These are phyloP conservation scores for Ophiocordyceps camponoti-saundersi DNA, from an alignment of 2,329 filamentous ascomycete genomes.

Conservation along the genomic window DNA sequence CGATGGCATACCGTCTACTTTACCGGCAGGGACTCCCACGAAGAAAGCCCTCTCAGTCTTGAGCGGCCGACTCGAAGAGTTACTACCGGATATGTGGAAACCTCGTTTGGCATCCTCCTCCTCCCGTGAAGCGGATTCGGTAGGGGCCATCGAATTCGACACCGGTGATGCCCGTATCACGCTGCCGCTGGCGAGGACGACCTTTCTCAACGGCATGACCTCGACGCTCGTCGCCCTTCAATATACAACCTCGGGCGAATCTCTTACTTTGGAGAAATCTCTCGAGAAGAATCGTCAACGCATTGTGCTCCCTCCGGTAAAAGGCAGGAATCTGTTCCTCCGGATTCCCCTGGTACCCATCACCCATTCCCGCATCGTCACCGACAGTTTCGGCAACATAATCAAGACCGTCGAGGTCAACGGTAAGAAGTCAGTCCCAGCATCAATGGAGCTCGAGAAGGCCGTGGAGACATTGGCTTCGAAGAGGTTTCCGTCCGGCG, in stretches of 20 bases:
- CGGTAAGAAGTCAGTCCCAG: slow-evolving; percentile 29
- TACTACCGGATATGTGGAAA: slow-evolving; percentile 30
- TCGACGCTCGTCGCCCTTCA: slow-evolving; percentile 35
- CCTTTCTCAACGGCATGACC: slow-evolving; percentile 52
- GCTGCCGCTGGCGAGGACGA: slow-evolving; percentile 58
- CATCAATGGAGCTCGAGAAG: slow-evolving; percentile 54
- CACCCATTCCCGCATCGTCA: slow-evolving; percentile 43
- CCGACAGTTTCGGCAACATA: slow-evolving; percentile 62
- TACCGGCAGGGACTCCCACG: slow-evolving; percentile 12
- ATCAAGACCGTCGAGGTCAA: slow-evolving; percentile 42
- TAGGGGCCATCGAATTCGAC: slow-evolving; percentile 24
- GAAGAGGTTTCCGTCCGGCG: slow-evolving; percentile 8
- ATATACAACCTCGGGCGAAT: slow-evolving; percentile 9
- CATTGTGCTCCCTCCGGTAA: slow-evolving; percentile 11
- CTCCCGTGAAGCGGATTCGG: slow-evolving; percentile 14
- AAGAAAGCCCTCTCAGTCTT: slow-evolving; percentile 33
- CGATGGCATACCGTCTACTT: slow-evolving; percentile 29
- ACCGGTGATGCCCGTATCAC: slow-evolving; percentile 23
- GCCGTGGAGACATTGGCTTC: slow-evolving; percentile 43
- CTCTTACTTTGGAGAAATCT: slow-evolving; percentile 8
- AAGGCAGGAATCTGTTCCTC: slow-evolving; percentile 10
- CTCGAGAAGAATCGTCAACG: slow-evolving; percentile 22
- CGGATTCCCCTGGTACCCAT: slow-evolving; percentile 41
- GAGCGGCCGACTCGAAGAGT: slow-evolving; percentile 19
- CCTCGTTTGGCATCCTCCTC: slow-evolving; percentile 7